phyloP scores from a whole-genome alignment of 1,139 yeast genomes.

The Pichia sp. region DNA sequence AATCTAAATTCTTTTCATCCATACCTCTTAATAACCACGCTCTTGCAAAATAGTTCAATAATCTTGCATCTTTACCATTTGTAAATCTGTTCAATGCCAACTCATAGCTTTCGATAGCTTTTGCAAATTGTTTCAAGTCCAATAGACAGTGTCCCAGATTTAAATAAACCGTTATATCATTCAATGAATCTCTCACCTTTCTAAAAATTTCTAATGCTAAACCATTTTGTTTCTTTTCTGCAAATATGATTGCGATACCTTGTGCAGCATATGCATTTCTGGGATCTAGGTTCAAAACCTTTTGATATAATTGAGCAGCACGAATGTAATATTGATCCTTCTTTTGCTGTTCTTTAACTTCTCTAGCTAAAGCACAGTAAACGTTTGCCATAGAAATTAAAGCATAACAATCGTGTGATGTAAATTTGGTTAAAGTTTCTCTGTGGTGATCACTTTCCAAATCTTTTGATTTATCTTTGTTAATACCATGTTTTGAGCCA shows the following conservation, averaged over 20 bases:
- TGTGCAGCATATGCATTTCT: slow-evolving; percentile 94
- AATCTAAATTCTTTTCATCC: slow-evolving; percentile 56
- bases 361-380: slow-evolving; percentile 78
- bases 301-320: slow-evolving; percentile 85
- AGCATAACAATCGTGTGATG: slow-evolving; percentile 87
- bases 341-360: slow-evolving; percentile 59
- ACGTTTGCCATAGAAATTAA: slow-evolving; percentile 85
- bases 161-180: slow-evolving; percentile 71
- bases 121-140: slow-evolving; percentile 74
- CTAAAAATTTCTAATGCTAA: slow-evolving; percentile 82
- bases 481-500: slow-evolving; percentile 37
- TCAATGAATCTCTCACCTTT: slow-evolving; percentile 81
- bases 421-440: slow-evolving; percentile 72
- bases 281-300: slow-evolving; percentile 79
- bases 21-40: slow-evolving; percentile 86
- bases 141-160: slow-evolving; percentile 84
- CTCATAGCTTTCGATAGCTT: slow-evolving; percentile 86
- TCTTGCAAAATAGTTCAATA: slow-evolving; percentile 71
- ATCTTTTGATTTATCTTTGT: slow-evolving; percentile 38
- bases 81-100: slow-evolving; percentile 65
- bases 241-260: slow-evolving; percentile 90
- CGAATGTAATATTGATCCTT: slow-evolving; percentile 73
- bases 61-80: slow-evolving; percentile 55
- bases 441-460: slow-evolving; percentile 76
- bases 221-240: slow-evolving; percentile 72